Percentiles rank a stretch among this genome's conserved stretches.
Evolutionary conservation across 768 basidiomycete genomes (phyloP).

Genomic region (Lepiota venenata): DNA sequence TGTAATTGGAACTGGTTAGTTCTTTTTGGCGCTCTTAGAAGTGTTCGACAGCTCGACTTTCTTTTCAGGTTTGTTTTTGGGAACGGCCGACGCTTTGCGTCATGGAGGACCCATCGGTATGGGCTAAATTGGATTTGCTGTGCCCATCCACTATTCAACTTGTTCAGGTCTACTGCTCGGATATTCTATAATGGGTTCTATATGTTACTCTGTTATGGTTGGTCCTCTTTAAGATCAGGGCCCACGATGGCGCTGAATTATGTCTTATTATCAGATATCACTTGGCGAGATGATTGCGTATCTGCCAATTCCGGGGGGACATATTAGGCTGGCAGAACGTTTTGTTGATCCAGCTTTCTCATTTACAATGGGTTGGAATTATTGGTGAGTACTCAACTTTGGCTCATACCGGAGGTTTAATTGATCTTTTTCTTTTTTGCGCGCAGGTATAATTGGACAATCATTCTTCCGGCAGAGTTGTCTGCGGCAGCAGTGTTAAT

Average conservation of each 20-base stretch:
- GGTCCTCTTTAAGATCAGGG: slow-evolving; percentile 9
- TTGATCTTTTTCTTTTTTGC: slow-evolving; percentile 19
- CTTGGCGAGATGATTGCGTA: slow-evolving; percentile 77
- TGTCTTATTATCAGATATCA: slow-evolving; percentile 42
- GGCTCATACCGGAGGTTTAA: slow-evolving; percentile 17
- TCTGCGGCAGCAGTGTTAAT: slow-evolving; percentile 76
- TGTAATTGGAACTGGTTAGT: slow-evolving; percentile 56
- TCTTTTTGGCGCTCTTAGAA: slow-evolving; percentile 3
- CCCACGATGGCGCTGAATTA: background rate
- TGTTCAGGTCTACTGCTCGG: slow-evolving; percentile 61
- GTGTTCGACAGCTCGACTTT: background rate
- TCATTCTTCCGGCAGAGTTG: slow-evolving; percentile 70
- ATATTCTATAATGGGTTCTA: slow-evolving; percentile 59
- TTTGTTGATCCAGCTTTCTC: slow-evolving; percentile 79
- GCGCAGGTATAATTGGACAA: slow-evolving; percentile 55
- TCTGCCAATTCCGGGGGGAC: slow-evolving; percentile 76
- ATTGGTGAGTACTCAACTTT: slow-evolving; percentile 27
- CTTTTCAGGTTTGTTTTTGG: slow-evolving; percentile 60
- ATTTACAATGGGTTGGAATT: slow-evolving; percentile 53
- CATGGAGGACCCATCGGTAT: slow-evolving; percentile 71
- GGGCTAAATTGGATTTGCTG: background rate
- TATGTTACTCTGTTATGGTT: slow-evolving; percentile 75
- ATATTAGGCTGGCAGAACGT: slow-evolving; percentile 78
- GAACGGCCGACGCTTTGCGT: slow-evolving; percentile 45
- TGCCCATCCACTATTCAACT: background rate